Evolutionary conservation across 306 rosid genomes (phyloP).

Genomic region (Chamaecrista fasciculata): DNA sequence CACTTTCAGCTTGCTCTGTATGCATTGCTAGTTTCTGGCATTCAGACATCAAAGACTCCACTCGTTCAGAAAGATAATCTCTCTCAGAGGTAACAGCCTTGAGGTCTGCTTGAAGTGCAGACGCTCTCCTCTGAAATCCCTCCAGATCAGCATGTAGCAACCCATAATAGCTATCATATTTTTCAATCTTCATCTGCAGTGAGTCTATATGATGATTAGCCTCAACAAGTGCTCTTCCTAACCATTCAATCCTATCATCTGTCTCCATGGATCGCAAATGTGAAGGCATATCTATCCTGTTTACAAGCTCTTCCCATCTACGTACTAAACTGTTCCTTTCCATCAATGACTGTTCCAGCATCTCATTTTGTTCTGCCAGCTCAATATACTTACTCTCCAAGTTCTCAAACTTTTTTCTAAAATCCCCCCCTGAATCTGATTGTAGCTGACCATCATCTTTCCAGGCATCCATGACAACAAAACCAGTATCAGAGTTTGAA

Average conservation of each 20-base stretch:
- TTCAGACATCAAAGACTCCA: slow-evolving; percentile 49
- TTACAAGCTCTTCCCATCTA: slow-evolving; percentile 89
- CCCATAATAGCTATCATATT: slow-evolving; percentile 65
- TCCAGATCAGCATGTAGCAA: slow-evolving; percentile 73
- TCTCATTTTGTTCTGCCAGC: slow-evolving; percentile 97
- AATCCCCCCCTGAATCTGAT: slow-evolving; percentile 55
- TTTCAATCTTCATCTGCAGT: slow-evolving; percentile 30
- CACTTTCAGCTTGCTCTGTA: slow-evolving; percentile 53
- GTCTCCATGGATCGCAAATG: slow-evolving; percentile 79
- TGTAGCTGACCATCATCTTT: slow-evolving; percentile 67
- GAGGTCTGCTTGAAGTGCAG: slow-evolving; percentile 60
- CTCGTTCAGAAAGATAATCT: slow-evolving; percentile 57
- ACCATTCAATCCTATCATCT: slow-evolving; percentile 35
- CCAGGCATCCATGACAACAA: slow-evolving; percentile 70
- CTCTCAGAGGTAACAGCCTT: slow-evolving; percentile 51
- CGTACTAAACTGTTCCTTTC: slow-evolving; percentile 84
- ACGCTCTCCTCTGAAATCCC: slow-evolving; percentile 53
- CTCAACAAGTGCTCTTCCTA: slow-evolving; percentile 23
- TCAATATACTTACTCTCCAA: slow-evolving; percentile 74
- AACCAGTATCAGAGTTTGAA: slow-evolving; percentile 73
- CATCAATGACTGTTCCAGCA: slow-evolving; percentile 94
- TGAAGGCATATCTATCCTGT: slow-evolving; percentile 78
- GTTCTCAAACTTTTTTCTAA: slow-evolving; percentile 66
- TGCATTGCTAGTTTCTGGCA: slow-evolving; percentile 45
- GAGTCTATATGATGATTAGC: slow-evolving; percentile 23